Conservation (phyloP, 2,329 filamentous ascomycete species). For the Diplodia seriata region DNA sequence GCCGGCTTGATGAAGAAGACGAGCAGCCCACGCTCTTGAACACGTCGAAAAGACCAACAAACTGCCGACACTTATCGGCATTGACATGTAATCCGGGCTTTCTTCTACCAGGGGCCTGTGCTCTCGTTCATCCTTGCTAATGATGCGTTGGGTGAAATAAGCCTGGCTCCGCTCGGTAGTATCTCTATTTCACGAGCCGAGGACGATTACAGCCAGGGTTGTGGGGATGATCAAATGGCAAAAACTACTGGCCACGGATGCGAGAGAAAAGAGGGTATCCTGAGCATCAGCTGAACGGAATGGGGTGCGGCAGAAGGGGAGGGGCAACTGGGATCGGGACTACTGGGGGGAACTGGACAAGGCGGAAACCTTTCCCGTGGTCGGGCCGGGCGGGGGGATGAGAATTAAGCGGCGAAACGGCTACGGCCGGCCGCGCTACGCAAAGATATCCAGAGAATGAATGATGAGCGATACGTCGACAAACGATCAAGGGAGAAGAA, state of each 20-base stretch:
- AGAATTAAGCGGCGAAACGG: background rate
- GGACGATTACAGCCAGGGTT: background rate
- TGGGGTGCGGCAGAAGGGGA: background rate
- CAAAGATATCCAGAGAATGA: conserved; percentile 14
- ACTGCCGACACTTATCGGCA: background rate
- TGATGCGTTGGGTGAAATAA: background rate
- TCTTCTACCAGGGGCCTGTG: background rate
- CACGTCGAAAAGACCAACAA: background rate
- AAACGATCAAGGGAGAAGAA: background rate
- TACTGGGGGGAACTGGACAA: background rate
- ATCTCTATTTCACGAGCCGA: background rate
- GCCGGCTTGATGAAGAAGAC: conserved; percentile 45
- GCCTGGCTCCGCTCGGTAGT: conserved; percentile 1
- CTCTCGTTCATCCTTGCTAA: background rate
- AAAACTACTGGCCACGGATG: background rate
- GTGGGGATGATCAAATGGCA: conserved; percentile 21
- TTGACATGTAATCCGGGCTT: background rate
- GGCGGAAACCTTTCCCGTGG: background rate
- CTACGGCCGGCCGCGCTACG: conserved; percentile 2
- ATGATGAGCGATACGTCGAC: conserved; percentile 28
- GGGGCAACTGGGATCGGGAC: background rate
- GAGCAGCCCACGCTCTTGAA: conserved; percentile 30
- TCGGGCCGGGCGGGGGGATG: background rate
- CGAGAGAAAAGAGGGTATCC: background rate
- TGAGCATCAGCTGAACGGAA: background rate